Evolutionary conservation across 2,329 filamentous ascomycete genomes (phyloP), one percentile per base, ranked within the genome.

Genomic region (Aciculosporium take): DNA sequence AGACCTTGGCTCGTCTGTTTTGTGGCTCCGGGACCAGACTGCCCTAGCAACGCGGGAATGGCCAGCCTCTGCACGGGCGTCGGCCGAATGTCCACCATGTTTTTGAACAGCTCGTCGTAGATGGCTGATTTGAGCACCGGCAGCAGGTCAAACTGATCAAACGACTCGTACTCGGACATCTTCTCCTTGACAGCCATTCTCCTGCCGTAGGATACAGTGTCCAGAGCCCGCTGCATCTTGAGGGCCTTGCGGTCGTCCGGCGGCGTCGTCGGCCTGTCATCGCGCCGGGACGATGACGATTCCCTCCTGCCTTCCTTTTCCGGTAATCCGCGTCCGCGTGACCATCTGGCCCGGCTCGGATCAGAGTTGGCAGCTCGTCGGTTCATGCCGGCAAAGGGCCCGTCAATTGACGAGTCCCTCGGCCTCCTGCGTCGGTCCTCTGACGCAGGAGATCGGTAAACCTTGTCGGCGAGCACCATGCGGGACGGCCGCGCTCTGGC

Each of bases 61-160:
- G 88, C 87, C 40, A 96, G 72, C 46, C 81, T 76, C 62, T 98
- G 91, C 5, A 94, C 81, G 0, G 91, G 86, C 0, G 89, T 96
- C 4, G 91, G 91, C 44, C 72, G 75, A 46, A 93, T 65, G 48
- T 88, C 80, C 8, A 76, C 68, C 60, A 95, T 68, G 35, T 76
- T 81, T 39, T 79, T 74, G 43, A 98, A 71, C 6, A 80, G 83
- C 51, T 94, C 84, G 2, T 72, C 70, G 46, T 66, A 64, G 30
- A 96, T 71, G 9, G 85, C 82, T 24, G 80, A 69, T 55, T 82
- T 76, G 31, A 96, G 64, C 0, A 67, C 54, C 0, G 84, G 82
- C 28, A 93, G 65, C 27, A 98, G 67, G 32, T 79, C 68, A 52
- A 98, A 85, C 50, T 86, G 72, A 42, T 86, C 78, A 58, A 98